phyloP scores from a whole-genome alignment of 2,329 filamentous ascomycete genomes.

The Amauroascus verrucosus region DNA sequence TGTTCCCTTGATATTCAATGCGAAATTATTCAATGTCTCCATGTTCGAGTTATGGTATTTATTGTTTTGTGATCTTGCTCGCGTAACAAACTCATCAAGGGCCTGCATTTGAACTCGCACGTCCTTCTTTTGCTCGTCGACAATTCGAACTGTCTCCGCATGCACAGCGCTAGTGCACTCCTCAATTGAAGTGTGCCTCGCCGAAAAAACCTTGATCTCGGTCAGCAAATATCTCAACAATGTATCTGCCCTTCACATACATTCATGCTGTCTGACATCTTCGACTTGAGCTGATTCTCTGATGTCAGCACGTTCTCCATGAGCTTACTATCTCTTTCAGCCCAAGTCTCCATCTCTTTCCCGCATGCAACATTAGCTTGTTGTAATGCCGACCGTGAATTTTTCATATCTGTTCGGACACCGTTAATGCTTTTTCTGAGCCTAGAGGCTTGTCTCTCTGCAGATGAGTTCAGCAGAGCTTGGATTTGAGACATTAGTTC shows the following conservation, averaged over 20 bases:
- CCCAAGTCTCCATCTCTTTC: constrained; percentile 65
- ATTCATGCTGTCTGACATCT: constrained; percentile 77
- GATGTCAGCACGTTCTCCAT: constrained; percentile 62
- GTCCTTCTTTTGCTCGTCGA: constrained; percentile 78
- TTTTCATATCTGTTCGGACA: constrained; percentile 55
- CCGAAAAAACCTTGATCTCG: constrained; percentile 9
- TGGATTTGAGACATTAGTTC: constrained; percentile 67
- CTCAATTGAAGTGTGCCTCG: constrained; percentile 64
- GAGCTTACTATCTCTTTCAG: constrained; percentile 55
- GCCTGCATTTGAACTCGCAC: constrained; percentile 81
- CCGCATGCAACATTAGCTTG: constrained; percentile 56
- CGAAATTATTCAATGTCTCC: constrained; percentile 55
- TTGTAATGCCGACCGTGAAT: constrained; percentile 56
- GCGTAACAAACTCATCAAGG: constrained; percentile 79
- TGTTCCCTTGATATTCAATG: constrained; percentile 59
- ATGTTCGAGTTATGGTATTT: constrained; percentile 62
- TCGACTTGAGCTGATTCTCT: constrained; percentile 66
- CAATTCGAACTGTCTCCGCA: constrained; percentile 77
- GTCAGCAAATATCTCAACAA: constrained; percentile 1
- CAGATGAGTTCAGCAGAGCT: constrained; percentile 62
- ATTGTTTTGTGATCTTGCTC: constrained; percentile 70
- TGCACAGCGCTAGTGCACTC: constrained; percentile 77
- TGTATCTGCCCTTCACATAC: constrained; percentile 38
- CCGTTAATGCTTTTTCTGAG: constrained; percentile 53
- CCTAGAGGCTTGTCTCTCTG: constrained; percentile 61